A percentile compares a stretch with the other conserved stretches of the same genome.
phyloP scores from a whole-genome alignment of 768 basidiomycete genomes.

The Auricularia sp. region DNA sequence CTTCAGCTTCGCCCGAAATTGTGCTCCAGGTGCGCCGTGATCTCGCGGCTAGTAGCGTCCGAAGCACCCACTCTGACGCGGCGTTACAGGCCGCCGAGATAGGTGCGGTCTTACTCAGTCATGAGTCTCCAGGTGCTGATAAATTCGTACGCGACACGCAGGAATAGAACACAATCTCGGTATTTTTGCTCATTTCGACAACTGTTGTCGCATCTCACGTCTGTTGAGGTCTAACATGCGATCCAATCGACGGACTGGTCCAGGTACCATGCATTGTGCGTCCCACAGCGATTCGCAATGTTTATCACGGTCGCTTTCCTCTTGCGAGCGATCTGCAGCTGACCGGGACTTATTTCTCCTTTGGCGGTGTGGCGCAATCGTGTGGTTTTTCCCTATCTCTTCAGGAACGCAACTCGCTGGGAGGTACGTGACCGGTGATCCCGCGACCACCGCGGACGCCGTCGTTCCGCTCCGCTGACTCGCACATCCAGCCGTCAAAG shows the following conservation, averaged over 20 bases:
- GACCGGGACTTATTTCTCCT: no score
- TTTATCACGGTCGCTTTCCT: no score
- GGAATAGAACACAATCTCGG: constrained; percentile 13
- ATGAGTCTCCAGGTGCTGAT: neutral
- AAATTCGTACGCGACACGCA: neutral
- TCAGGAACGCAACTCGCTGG: constrained; percentile 73
- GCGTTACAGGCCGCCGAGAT: constrained; percentile 23
- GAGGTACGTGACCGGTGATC: constrained; percentile 37
- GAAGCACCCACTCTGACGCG: neutral
- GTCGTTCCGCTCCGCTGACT: no score
- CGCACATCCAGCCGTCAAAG: constrained; percentile 63
- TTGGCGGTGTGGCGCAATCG: no score
- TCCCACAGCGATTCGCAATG: constrained; percentile 9
- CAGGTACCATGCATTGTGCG: constrained; percentile 93
- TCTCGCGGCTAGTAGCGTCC: neutral
- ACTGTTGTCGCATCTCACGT: neutral
- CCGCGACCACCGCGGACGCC: no score
- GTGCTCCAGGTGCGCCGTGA: constrained; percentile 50
- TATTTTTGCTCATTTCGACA: neutral
- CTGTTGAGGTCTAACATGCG: constrained; percentile 73
- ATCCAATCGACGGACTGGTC: constrained; percentile 87
- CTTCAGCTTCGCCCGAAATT: constrained; percentile 65
- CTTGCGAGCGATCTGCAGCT: no score
- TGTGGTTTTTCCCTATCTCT: constrained; percentile 2
- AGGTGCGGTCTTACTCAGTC: neutral